Conservation (phyloP, 2,329 filamentous ascomycete genomes). For the Hypoxylon sp. region DNA sequence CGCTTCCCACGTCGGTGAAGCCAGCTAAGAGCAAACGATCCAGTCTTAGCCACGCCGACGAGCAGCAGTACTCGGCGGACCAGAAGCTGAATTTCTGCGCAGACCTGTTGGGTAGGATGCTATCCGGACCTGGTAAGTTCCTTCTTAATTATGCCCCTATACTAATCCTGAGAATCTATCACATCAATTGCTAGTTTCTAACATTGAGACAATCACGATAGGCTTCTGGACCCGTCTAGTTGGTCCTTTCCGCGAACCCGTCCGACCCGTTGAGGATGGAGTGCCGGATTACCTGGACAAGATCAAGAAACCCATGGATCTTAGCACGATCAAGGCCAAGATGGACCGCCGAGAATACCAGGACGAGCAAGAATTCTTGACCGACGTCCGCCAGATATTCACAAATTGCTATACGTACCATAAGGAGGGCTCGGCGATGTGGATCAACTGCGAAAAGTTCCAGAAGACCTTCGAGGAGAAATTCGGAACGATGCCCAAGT, state of each 20-base stretch:
- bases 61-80: constrained; percentile 55
- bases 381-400: constrained; percentile 74
- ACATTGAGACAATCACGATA: constrained; percentile 48
- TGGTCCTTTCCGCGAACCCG: constrained; percentile 72
- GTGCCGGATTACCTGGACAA: constrained; percentile 74
- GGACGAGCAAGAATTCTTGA: constrained; percentile 67
- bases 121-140: constrained; percentile 70
- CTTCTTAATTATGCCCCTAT: background rate
- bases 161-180: background rate
- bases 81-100: constrained; percentile 71
- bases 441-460: constrained; percentile 68
- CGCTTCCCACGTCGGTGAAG: constrained; percentile 52
- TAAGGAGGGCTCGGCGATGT: constrained; percentile 69
- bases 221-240: constrained; percentile 78
- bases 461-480: constrained; percentile 73
- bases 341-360: constrained; percentile 69
- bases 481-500: constrained; percentile 71
- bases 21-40: constrained; percentile 52
- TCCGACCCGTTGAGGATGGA: constrained; percentile 69
- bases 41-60: constrained; percentile 48
- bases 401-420: constrained; percentile 76
- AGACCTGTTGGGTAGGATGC: constrained; percentile 71
- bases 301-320: constrained; percentile 73
- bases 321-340: constrained; percentile 72
- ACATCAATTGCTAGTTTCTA: background rate